Conservation (phyloP, 2,329 filamentous ascomycete genomes). For the Hymenoscyphus fraxineus region DNA sequence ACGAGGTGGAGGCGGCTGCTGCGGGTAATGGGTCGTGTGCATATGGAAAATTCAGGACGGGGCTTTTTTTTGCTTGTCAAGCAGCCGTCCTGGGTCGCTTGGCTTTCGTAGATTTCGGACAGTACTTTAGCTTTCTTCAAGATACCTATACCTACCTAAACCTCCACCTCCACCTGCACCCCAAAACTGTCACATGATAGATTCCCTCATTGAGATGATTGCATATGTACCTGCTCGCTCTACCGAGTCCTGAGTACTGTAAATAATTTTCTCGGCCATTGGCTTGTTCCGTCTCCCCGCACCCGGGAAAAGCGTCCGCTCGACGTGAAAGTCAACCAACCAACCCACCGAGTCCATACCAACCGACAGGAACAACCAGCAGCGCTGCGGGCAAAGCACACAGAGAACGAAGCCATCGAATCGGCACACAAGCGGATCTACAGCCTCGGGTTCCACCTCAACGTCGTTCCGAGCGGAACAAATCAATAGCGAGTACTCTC, state of each 20-base stretch:
- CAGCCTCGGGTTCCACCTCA: constrained; percentile 6
- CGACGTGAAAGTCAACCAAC: background rate
- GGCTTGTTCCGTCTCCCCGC: constrained; percentile 14
- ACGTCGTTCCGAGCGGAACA: constrained; percentile 7
- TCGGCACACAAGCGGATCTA: constrained; percentile 6
- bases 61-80: background rate
- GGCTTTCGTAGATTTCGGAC: too few relatives aligned
- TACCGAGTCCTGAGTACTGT: background rate
- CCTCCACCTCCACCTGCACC: background rate
- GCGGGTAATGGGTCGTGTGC: background rate
- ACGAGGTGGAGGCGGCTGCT: constrained; percentile 1
- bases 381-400: background rate
- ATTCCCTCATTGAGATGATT: constrained; percentile 10
- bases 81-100: too few relatives aligned
- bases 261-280: constrained; percentile 13
- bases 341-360: background rate
- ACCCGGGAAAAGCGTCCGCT: constrained; percentile 3
- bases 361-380: background rate
- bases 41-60: background rate
- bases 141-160: constrained; percentile 5
- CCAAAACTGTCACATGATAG: constrained; percentile 18
- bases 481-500: background rate
- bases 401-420: background rate
- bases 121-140: constrained; percentile 3
- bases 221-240: constrained; percentile 16